These are phyloP conservation scores for Cladophialophora psammophila DNA, from an alignment of 2,329 filamentous ascomycete species.

Conservation along the genomic window DNA sequence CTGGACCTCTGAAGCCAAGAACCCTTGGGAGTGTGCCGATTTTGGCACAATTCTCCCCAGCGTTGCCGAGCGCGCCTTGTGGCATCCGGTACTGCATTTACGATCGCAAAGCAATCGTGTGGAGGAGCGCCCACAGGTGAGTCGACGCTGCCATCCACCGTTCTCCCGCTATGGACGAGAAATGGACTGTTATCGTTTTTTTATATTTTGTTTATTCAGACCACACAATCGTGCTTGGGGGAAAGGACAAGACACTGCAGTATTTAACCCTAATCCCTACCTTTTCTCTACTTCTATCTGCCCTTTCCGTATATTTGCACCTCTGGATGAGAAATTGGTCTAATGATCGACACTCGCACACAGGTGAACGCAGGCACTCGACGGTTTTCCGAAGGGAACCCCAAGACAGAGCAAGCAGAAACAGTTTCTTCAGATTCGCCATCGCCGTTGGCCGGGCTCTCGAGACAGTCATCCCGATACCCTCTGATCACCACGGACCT, in stretches of 20 bases:
- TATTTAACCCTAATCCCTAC: background rate
- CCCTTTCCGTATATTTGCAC: background rate
- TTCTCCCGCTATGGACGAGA: background rate
- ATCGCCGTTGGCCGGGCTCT: background rate
- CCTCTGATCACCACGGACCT: conserved; percentile 18
- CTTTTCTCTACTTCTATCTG: background rate
- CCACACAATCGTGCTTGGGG: too few relatives aligned
- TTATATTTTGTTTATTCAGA: too few relatives aligned
- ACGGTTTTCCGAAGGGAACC: background rate
- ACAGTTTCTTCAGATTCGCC: conserved; percentile 6
- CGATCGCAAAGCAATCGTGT: conserved; percentile 15
- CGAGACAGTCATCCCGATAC: conserved; percentile 12
- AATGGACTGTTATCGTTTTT: too few relatives aligned
- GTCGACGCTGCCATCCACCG: background rate
- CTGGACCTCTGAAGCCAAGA: conserved; percentile 13
- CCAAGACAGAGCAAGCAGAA: background rate
- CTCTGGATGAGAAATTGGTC: background rate
- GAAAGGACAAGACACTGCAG: too few relatives aligned
- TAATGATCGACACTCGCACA: background rate
- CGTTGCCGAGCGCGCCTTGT: conserved; percentile 24
- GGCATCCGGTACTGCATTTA: conserved; percentile 32
- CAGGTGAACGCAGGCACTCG: background rate
- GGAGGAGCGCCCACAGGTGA: conserved; percentile 7
- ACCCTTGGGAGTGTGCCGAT: background rate
- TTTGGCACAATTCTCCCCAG: background rate